Evolutionary conservation across 129 eudicot species (phyloP).

Genomic region (Flaveria robusta): DNA sequence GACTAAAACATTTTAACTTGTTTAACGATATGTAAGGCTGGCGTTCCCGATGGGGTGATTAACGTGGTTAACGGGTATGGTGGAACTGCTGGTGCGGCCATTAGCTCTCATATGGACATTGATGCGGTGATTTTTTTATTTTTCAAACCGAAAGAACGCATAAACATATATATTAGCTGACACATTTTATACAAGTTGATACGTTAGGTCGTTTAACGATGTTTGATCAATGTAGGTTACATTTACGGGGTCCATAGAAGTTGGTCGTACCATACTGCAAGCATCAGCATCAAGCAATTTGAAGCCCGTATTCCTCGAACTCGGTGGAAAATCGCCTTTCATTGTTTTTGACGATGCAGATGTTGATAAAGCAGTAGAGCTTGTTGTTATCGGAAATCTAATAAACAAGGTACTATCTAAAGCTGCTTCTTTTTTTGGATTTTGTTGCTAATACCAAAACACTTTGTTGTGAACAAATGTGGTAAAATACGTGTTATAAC

Average conservation of each 20-base stretch:
- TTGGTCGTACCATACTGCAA: slow-evolving; percentile 66
- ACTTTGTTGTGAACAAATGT: no score
- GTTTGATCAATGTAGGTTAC: slow-evolving; percentile 44
- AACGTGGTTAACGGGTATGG: slow-evolving; percentile 81
- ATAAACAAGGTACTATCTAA: slow-evolving; percentile 49
- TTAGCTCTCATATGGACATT: slow-evolving; percentile 83
- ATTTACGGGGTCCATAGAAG: slow-evolving; percentile 84
- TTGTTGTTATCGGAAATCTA: slow-evolving; percentile 50
- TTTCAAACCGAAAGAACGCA: background rate
- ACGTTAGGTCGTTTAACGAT: background rate
- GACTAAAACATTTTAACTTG: no score
- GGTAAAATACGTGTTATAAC: no score
- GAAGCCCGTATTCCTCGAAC: slow-evolving; percentile 70
- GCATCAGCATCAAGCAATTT: slow-evolving; percentile 82
- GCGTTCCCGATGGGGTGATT: slow-evolving; percentile 79
- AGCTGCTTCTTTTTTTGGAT: background rate
- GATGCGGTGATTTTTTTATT: slow-evolving; percentile 46
- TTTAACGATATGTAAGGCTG: slow-evolving; percentile 53
- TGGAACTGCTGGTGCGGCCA: slow-evolving; percentile 67
- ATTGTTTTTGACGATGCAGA: slow-evolving; percentile 78
- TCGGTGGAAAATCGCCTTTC: slow-evolving; percentile 83
- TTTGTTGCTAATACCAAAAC: background rate
- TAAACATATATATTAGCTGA: background rate
- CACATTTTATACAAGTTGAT: background rate
- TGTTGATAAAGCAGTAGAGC: slow-evolving; percentile 53